A percentile compares a stretch with the other conserved stretches of the same genome.
phyloP scores from a whole-genome alignment of 2,329 filamentous ascomycete genomes.

The Phaeosphaeriaceae sp. region DNA sequence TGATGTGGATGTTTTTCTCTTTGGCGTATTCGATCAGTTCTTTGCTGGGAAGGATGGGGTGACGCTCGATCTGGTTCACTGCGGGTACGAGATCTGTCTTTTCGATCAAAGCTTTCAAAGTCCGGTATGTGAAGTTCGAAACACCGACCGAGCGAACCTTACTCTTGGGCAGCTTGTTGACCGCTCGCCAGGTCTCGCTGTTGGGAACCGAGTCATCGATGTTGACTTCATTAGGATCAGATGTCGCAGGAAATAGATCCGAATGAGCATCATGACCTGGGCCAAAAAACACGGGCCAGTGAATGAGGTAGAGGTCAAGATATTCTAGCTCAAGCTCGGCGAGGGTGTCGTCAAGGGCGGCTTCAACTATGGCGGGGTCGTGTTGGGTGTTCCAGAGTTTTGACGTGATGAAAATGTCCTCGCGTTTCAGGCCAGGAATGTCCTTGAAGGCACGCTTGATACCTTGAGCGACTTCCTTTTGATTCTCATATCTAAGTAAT shows the following conservation, averaged over 20 bases:
- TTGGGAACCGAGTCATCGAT: constrained; percentile 39
- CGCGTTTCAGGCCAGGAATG: constrained; percentile 34
- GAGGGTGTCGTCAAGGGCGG: constrained; percentile 75
- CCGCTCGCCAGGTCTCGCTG: constrained; percentile 46
- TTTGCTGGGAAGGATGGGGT: constrained; percentile 37
- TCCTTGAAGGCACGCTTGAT: constrained; percentile 40
- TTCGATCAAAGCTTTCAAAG: constrained; percentile 62
- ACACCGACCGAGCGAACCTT: constrained; percentile 41
- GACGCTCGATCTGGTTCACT: constrained; percentile 41
- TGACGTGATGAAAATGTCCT: constrained; percentile 63
- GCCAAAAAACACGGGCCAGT: constrained; percentile 85
- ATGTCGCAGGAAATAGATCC: constrained; percentile 43
- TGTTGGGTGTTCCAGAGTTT: constrained; percentile 95
- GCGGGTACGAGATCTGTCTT: constrained; percentile 46
- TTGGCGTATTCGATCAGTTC: constrained; percentile 38
- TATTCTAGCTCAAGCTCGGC: constrained; percentile 83
- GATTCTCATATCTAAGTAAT: constrained; percentile 42
- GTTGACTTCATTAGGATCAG: constrained; percentile 62
- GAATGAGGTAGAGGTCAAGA: constrained; percentile 88
- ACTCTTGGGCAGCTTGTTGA: constrained; percentile 50
- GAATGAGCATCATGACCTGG: constrained; percentile 51
- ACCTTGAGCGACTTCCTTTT: constrained; percentile 39
- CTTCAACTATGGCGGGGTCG: constrained; percentile 70
- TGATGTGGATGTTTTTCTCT: constrained; percentile 43
- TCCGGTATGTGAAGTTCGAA: constrained; percentile 42